Base-by-base conservation (phyloP, 2,329 filamentous ascomycete species). In the Trichoderma sp. region DNA sequence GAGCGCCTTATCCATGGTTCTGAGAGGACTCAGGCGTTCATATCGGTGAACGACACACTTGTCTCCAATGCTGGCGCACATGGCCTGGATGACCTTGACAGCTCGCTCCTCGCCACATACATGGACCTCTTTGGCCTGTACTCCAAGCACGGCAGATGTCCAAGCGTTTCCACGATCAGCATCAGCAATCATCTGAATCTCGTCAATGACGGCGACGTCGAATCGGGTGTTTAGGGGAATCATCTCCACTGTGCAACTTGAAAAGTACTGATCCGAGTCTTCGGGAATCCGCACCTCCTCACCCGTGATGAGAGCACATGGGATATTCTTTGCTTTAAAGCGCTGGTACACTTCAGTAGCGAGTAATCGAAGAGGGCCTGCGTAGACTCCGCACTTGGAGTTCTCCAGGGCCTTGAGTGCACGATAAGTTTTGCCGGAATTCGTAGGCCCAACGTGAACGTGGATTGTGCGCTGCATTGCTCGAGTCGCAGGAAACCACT, bases 401-500 rank as follows among this genome's bases (percentile, higher is more conserved):
- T 90, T 87, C 82, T 98, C 94, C 12, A 99, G 88, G 14, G 93
- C 91, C 84, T 97, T 93, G 77, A 99, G 86, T 0, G 97, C 97
- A 82, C 95, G 93, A 82, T 98, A 99, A 0, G 97, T 99, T 87
- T 99, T 99, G 75, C 97, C 97, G 0, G 97, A 98, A 83, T 99
- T 99, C 2, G 97, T 99, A 1, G 97, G 97, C 0, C 97, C 97
- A 67, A 99, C 95, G 80, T 99, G 97, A 24, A 99, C 87, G 85
- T 98, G 95, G 56, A 99, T 89, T 0, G 91, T 96, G 62, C 97
- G 89, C 80, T 95, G 94, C 79, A 97, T 87, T 63, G 91, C 88
- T 75, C 97, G 90, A 2, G 97, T 97, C 4, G 90, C 91, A 0
- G 96, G 95, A 81, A 93, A 98, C 96, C 96, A 98, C 83, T 99